A percentile compares a stretch with the other conserved stretches of the same genome.
Conservation (phyloP, 495 filamentous ascomycete genomes). For the Lophium mytilinum region DNA sequence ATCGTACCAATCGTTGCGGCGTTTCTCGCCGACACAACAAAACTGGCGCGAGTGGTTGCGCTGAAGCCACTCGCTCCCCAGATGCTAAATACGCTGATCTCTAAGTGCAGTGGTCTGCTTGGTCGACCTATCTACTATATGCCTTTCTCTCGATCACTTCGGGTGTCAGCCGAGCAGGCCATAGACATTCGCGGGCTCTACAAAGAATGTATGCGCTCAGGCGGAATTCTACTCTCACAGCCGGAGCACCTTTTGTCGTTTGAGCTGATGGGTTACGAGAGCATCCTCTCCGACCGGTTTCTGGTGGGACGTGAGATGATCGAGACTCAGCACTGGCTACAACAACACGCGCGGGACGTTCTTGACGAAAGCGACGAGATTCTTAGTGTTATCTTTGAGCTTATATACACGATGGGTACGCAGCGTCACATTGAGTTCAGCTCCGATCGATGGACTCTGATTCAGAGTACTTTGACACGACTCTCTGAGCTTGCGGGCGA, state of each 20-base stretch:
- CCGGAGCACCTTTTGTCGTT: constrained; percentile 68
- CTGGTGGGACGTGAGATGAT: constrained; percentile 13
- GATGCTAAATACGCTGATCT: constrained; percentile 53
- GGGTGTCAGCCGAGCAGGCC: constrained; percentile 25
- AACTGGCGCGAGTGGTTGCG: constrained; percentile 52
- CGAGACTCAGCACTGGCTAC: constrained; percentile 21
- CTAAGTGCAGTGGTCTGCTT: constrained; percentile 53
- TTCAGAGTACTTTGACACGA: constrained; percentile 47
- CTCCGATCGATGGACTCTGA: constrained; percentile 51
- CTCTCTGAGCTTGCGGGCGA: constrained; percentile 29
- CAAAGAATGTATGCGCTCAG: constrained; percentile 38
- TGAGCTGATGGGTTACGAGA: constrained; percentile 56
- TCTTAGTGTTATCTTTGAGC: constrained; percentile 26
- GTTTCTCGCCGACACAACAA: constrained; percentile 44
- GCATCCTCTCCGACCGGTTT: constrained; percentile 25
- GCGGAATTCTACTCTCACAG: constrained; percentile 51
- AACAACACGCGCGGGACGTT: constrained; percentile 24
- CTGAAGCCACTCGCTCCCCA: constrained; percentile 54
- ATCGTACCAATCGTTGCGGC: constrained; percentile 59
- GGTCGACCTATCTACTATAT: constrained; percentile 51
- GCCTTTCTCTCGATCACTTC: constrained; percentile 51
- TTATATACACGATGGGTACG: constrained; percentile 58
- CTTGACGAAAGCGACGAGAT: constrained; percentile 33
- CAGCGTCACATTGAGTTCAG: constrained; percentile 48
- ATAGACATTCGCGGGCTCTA: constrained; percentile 34